Base-by-base conservation (phyloP, 306 rosid genomes). In the Carpinus viminea region DNA sequence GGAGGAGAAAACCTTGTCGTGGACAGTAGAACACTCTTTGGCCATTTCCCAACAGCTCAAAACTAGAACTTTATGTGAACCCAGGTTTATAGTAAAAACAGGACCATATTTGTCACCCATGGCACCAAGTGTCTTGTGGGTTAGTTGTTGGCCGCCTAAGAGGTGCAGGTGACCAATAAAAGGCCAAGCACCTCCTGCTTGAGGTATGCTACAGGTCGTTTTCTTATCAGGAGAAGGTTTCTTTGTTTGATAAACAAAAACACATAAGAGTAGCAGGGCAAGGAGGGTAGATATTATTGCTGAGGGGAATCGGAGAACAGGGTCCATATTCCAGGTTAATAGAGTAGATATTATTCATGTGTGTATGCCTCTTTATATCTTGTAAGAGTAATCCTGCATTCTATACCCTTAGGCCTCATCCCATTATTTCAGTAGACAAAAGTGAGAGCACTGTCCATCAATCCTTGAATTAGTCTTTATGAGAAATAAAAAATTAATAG, bases 61-160 rank as follows among this genome's bases (percentile, higher is more conserved):
- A 20, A 85, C 74, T 47, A 82, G 46, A 34, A 53, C 79, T 51
- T 31, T 75, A 7, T 66, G 36, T 15, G 81, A 78, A 65, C 84
- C 84, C 59, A 85, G 61, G 45, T 18, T 82, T 56, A 85, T 75
- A 24, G 82, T 85, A 78, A 85, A 82, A 52, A 73, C 60, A 9
- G 83, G 84, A 57, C 88, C 84, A 5, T 82, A 60, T 36, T 68
- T 75, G 65, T 82, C 86, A 8, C 86, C 88, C 88, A 75, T 74
- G 75, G 76, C 38, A 15, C 72, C 82, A 20, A 79, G 66, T 20
- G 79, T 78, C 72, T 46, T 48, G 54, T 85, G 88, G 10, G 70
- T 36, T 1, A 51, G 77, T 71, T 75, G 74, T 2, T 46, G 47
- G 41, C 71, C 41, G 8, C 83, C 79, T 4, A 85, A 76, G 74